A percentile compares a stretch with the other conserved stretches of the same genome.
Conservation (phyloP, 805 yeast species). For the Vanderwaltozyma verrucispora region DNA sequence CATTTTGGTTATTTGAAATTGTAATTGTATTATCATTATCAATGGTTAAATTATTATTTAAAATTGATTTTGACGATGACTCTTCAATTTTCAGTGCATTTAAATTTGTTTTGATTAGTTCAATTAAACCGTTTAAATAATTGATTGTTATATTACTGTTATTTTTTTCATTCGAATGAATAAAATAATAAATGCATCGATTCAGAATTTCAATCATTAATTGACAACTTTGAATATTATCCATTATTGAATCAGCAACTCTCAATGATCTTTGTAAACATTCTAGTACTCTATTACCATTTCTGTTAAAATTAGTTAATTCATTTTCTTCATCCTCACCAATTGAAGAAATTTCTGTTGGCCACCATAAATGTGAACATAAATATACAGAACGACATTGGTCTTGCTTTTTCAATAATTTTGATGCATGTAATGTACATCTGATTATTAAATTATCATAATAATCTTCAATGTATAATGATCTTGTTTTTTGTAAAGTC, state of each 20-base stretch:
- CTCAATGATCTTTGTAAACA: constrained; percentile 81
- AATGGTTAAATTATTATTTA: constrained; percentile 5
- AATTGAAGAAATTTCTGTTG: constrained; percentile 47
- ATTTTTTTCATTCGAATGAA: constrained; percentile 23
- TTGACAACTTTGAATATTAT: constrained; percentile 50
- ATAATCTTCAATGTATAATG: constrained; percentile 32
- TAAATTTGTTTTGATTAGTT: constrained; percentile 61
- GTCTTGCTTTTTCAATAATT: constrained; percentile 81
- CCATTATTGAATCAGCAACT: constrained; percentile 92
- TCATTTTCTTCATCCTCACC: constrained; percentile 39
- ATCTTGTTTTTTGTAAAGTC: constrained; percentile 41
- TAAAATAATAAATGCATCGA: constrained; percentile 74
- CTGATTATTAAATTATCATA: constrained; percentile 73
- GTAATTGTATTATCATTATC: neutral
- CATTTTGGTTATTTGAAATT: neutral
- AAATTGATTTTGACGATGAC: constrained; percentile 4
- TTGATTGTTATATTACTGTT: constrained; percentile 45
- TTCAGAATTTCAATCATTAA: constrained; percentile 84
- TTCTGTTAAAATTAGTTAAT: constrained; percentile 35
- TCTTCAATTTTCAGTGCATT: constrained; percentile 30
- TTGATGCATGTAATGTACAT: constrained; percentile 79
- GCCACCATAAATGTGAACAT: constrained; percentile 94
- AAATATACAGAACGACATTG: constrained; percentile 82
- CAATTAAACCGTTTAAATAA: constrained; percentile 80
- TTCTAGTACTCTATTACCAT: constrained; percentile 72